Evolutionary conservation across 306 rosid genomes (phyloP).

Genomic region (Glycine tomentella): DNA sequence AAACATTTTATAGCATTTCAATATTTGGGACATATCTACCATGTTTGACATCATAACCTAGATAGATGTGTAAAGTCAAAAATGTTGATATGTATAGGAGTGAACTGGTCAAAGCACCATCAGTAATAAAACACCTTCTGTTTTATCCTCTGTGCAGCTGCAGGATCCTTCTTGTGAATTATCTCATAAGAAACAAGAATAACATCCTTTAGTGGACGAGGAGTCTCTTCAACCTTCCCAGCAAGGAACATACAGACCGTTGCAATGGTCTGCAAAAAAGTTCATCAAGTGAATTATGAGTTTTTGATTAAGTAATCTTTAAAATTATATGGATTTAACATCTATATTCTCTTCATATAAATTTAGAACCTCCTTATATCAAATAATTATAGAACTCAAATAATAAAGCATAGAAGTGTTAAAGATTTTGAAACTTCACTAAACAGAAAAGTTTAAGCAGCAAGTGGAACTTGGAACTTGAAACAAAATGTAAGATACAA

Average conservation of each 20-base stretch:
- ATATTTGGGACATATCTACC: constrained; percentile 37
- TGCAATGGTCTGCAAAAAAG: constrained; percentile 85
- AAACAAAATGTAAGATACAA: neutral
- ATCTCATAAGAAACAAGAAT: constrained; percentile 94
- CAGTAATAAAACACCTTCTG: constrained; percentile 78
- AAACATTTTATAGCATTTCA: constrained; percentile 35
- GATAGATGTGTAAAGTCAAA: constrained; percentile 37
- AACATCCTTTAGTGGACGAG: constrained; percentile 95
- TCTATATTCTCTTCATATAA: constrained; percentile 23
- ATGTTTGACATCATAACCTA: constrained; percentile 37
- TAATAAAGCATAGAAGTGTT: neutral
- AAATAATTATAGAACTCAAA: constrained; percentile 26
- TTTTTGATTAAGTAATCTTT: constrained; percentile 15
- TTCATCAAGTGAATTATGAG: constrained; percentile 15
- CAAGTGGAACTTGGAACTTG: neutral
- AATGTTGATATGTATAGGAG: constrained; percentile 39
- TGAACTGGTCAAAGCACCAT: constrained; percentile 46
- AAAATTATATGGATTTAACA: constrained; percentile 2
- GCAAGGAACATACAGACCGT: constrained; percentile 99
- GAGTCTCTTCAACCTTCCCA: constrained; percentile 99
- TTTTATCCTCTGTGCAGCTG: constrained; percentile 90
- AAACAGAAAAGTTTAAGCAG: constrained; percentile 25
- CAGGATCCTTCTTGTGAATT: constrained; percentile 90
- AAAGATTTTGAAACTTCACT: constrained; percentile 8
- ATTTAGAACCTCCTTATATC: neutral